These are phyloP conservation scores for Pseudopithomyces maydicus DNA, from an alignment of 2,329 filamentous ascomycete species.

Conservation along the genomic window DNA sequence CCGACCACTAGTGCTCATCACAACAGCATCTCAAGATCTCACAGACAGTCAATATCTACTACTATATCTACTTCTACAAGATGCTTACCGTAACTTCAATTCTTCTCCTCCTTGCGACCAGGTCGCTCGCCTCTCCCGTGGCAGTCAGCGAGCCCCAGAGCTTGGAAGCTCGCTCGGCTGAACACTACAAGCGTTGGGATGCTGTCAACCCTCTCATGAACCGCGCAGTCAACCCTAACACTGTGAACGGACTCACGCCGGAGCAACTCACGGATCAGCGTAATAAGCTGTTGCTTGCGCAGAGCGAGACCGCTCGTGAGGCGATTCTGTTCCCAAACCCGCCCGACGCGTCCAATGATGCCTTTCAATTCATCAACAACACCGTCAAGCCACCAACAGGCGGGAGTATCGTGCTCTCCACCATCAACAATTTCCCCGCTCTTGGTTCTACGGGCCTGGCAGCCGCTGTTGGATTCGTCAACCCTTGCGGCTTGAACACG, in stretches of 20 bases:
- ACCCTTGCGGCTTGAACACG: conserved; percentile 57
- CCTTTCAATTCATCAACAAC: conserved; percentile 33
- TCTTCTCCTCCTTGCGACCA: conserved; percentile 12
- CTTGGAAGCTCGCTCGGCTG: conserved; percentile 8
- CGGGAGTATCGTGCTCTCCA: conserved; percentile 58
- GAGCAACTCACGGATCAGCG: conserved; percentile 15
- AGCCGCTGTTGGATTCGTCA: conserved; percentile 59
- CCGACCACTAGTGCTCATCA: background rate
- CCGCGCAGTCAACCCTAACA: conserved; percentile 19
- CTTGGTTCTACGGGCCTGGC: conserved; percentile 58
- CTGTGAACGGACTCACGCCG: conserved; percentile 20
- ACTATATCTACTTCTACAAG: background rate
- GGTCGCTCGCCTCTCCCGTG: conserved; percentile 15
- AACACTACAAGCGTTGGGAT: conserved; percentile 9
- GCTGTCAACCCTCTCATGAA: conserved; percentile 12
- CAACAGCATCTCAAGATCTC: background rate
- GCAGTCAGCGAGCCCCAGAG: background rate
- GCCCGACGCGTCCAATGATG: conserved; percentile 23
- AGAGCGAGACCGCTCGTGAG: conserved; percentile 20
- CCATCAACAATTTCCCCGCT: conserved; percentile 63
- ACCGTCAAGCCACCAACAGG: conserved; percentile 45
- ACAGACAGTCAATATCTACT: background rate
- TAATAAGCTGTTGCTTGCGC: conserved; percentile 17
- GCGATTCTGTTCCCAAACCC: conserved; percentile 23
- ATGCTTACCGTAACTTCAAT: conserved; percentile 16